Evolutionary conservation across 208 protist genomes (phyloP), one percentile per base, ranked within the genome.

Genomic region (Trypanosoma vivax): DNA sequence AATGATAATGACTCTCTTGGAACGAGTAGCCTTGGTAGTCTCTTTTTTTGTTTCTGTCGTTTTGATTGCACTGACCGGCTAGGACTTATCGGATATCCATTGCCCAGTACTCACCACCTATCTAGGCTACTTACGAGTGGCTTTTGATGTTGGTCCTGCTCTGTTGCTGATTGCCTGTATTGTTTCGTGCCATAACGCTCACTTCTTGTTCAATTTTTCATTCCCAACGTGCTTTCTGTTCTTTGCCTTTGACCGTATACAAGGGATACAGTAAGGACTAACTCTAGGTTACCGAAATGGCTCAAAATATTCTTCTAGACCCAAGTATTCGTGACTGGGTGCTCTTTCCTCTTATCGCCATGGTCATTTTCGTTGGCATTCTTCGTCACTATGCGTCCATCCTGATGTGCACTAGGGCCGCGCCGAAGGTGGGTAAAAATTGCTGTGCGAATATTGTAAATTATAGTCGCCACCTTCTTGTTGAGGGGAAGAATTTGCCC

Each of bases 251-350:
- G 14, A 18, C n/a, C 40, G 29, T 25, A 31, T 59, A 24, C 34
- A 3, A 41, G 3, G 29, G 7, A 18, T 29, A 29, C 14, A 47
- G 5, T 13, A 14, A 16, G n/a, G 13, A 14, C n/a, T 24, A 42
- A 42, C 16, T 13, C 6, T 24, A 42, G n/a, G n/a, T n/a, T n/a
- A 9, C n/a, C 27, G 2, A 28, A 31, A 88, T 85, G 78, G 42
- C 65, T 29, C 78, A 88, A 55, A 87, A 81, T 43, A 92, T 95
- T 56, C 54, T 97, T 13, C 60, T 98, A 42, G 96, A 98, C 65
- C 76, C 87, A 14, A 79, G 62, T 28, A 98, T 98, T 49, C 73
- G 92, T 34, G 87, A 96, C 60, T 98, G 95, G 96, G 96, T 98
- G 61, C 73, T 98, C 9, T 73, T 98, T 29, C 95, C 96, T 24